Base-by-base conservation (phyloP, 805 yeast species). In the Spathaspora passalidarum region DNA sequence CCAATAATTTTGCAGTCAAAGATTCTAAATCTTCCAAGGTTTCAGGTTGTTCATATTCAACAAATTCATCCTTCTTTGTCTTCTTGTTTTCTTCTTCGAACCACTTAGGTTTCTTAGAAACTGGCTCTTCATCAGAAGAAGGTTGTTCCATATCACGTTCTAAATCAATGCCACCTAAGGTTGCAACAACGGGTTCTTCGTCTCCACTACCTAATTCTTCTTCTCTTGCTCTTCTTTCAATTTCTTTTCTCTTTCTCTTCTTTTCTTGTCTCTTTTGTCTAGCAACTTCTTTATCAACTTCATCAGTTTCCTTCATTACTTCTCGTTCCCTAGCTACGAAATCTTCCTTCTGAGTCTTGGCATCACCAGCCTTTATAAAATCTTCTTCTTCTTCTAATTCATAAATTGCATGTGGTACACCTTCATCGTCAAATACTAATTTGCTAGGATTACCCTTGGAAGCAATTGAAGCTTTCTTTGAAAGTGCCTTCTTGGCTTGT, bases 21-120 rank as follows among this genome's bases (percentile, higher is more conserved):
- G 95, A 90, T 73, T 94, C 99, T 65, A 94, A 77, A 60, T 94
- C 99, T 64, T 89, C 97, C 62, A 94, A 73, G 14, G 96, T 86
- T 57, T 88, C 86, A 13, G 97, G 97, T 56, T 83, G 88, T 55
- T 88, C 95, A 39, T 88, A 73, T 68, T 91, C 96, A 49, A 87
- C 70, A 40, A 86, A 68, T 8, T 61, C 61, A 36, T 60, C 64
- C 17, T 61, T 55, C 8, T 43, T 48, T n/a, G 49, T 52, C 10
- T 50, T 50, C 17, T 51, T 55, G 29, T 53, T 57, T 9, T 54
- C 56, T 3, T 56, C 55, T 52, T 74, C 72, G 54, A 77, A 78
- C 83, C 82, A 78, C 56, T 69, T 76, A 56, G 72, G 75, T 60
- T 67, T 69, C 68, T 71, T 72, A 21, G 53, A 16, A 14, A 62